Conservation (phyloP, 2,329 filamentous ascomycete genomes). For the Clonostachys solani region DNA sequence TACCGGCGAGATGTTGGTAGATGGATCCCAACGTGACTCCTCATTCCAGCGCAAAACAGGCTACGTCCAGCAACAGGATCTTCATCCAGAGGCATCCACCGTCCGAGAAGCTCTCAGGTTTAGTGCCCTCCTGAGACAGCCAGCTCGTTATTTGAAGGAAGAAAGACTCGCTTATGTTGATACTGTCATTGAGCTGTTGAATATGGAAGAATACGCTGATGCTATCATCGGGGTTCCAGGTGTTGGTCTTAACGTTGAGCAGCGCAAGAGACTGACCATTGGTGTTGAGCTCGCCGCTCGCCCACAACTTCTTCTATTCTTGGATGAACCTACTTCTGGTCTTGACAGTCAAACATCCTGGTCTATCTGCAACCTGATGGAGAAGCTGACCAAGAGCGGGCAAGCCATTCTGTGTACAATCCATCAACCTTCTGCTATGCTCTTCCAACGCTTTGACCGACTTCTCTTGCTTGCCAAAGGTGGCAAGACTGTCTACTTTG, state of each 20-base stretch:
- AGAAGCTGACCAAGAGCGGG: constrained; percentile 47
- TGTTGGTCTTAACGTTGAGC: constrained; percentile 53
- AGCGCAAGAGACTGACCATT: constrained; percentile 54
- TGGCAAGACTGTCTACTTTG: constrained; percentile 63
- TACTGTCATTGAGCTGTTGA: constrained; percentile 46
- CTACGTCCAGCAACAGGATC: constrained; percentile 85
- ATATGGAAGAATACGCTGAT: constrained; percentile 59
- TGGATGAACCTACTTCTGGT: constrained; percentile 54
- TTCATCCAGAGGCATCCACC: constrained; percentile 75
- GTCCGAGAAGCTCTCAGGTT: constrained; percentile 82
- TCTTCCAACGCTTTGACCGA: constrained; percentile 50
- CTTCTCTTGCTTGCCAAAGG: constrained; percentile 56
- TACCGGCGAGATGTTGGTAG: constrained; percentile 67
- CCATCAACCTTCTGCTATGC: constrained; percentile 43
- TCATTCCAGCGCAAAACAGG: constrained; percentile 86
- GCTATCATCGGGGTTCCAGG: constrained; percentile 57
- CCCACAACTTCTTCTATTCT: constrained; percentile 49
- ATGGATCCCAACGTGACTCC: constrained; percentile 59
- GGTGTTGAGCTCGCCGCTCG: constrained; percentile 50
- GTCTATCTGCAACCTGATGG: constrained; percentile 53
- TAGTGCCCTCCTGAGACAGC: constrained; percentile 78
- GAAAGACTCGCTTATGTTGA: constrained; percentile 82
- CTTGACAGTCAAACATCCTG: constrained; percentile 57
- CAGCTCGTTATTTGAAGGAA: constrained; percentile 55
- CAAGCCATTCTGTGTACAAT: constrained; percentile 47